phyloP scores from a whole-genome alignment of 306 rosid genomes.

The Carpinus viminea region DNA sequence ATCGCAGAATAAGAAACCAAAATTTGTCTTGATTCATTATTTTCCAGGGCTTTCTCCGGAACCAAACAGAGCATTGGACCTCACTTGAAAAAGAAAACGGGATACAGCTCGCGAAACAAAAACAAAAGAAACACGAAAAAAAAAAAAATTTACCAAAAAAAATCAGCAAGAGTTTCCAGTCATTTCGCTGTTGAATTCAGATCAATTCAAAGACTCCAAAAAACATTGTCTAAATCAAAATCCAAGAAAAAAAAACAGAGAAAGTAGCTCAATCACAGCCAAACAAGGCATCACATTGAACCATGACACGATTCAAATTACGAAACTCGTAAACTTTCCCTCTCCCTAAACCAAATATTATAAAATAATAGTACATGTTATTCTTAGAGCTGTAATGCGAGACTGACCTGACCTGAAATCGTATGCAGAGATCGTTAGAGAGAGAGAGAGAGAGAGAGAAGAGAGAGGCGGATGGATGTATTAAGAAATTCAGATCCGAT shows the following conservation, averaged over 20 bases:
- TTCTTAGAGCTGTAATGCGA: neutral
- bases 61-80: conserved; percentile 14
- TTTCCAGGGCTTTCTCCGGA: neutral
- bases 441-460: neutral
- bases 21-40: neutral
- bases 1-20: conserved; percentile 1
- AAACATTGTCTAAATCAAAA: neutral
- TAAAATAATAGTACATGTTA: too few species aligned
- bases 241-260: neutral
- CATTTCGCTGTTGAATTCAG: neutral
- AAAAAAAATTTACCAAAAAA: neutral
- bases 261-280: neutral
- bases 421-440: neutral
- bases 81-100: neutral
- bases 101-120: neutral
- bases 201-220: neutral
- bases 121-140: neutral
- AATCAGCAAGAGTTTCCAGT: neutral
- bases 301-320: neutral
- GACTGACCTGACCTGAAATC: conserved; percentile 35
- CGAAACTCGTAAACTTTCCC: too few species aligned
- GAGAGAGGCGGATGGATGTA: neutral
- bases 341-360: too few species aligned
- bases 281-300: neutral
- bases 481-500: conserved; percentile 32